A percentile compares a stretch with the other conserved stretches of the same genome.
phyloP scores from a whole-genome alignment of 306 rosid species.

The Trifolium fragiferum region DNA sequence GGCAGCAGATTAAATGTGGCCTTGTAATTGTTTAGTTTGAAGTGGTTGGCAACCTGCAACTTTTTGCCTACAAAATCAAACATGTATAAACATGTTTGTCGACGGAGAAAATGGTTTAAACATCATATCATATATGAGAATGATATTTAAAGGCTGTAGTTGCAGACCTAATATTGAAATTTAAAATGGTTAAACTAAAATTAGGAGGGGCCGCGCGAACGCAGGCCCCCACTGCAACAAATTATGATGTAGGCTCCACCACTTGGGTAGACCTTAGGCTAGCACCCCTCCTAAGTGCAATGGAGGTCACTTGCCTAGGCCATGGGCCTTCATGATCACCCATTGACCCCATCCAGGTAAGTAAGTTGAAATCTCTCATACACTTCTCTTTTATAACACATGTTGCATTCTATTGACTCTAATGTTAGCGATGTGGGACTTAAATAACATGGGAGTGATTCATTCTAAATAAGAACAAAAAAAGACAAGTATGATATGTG shows the following conservation, averaged over 20 bases:
- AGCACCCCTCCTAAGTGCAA: constrained; percentile 64
- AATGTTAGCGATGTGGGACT: background rate
- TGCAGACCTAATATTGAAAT: no score
- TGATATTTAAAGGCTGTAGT: no score
- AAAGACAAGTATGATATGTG: no score
- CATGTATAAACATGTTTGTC: no score
- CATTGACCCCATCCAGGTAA: constrained; percentile 43
- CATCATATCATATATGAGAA: no score
- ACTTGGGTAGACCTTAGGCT: constrained; percentile 58
- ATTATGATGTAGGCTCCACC: constrained; percentile 56
- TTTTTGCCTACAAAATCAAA: no score
- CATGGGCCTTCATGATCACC: constrained; percentile 41
- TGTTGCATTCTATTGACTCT: background rate
- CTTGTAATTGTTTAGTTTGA: no score
- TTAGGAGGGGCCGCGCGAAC: constrained; percentile 54
- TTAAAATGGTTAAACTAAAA: background rate
- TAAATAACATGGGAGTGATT: background rate
- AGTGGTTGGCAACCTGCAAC: no score
- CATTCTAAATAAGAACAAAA: background rate
- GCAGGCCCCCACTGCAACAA: constrained; percentile 59
- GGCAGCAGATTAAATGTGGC: no score
- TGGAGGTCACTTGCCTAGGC: constrained; percentile 54
- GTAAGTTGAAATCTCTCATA: background rate
- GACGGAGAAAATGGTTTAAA: no score
- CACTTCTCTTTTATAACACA: background rate